Evolutionary conservation across 371 early-diverging fungal species (phyloP).

Genomic region (Mucor plumbeus): DNA sequence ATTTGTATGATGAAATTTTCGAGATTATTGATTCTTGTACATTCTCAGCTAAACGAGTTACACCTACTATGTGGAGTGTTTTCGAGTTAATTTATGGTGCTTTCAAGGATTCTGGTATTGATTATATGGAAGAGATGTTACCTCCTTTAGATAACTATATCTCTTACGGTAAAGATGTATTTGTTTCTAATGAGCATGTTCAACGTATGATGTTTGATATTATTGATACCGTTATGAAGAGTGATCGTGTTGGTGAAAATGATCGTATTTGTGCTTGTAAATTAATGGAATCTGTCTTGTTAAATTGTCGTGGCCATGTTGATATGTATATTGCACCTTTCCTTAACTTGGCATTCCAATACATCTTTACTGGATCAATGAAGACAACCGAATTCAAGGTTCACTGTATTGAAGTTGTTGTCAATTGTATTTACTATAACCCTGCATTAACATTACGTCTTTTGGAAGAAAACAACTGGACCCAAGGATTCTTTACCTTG

Average conservation of each 20-base stretch:
- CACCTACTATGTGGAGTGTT: conserved; percentile 84
- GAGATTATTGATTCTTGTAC: conserved; percentile 88
- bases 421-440: conserved; percentile 88
- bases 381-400: conserved; percentile 62
- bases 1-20: conserved; percentile 86
- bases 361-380: conserved; percentile 66
- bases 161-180: conserved; percentile 77
- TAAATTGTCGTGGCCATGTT: conserved; percentile 78
- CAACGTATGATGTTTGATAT: conserved; percentile 72
- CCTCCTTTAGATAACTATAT: conserved; percentile 91
- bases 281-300: conserved; percentile 78
- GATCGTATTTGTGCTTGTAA: conserved; percentile 82
- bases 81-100: conserved; percentile 77
- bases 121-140: conserved; percentile 85
- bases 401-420: conserved; percentile 67
- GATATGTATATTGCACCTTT: conserved; percentile 68
- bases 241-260: conserved; percentile 67
- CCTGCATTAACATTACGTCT: conserved; percentile 73
- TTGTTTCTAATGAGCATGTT: conserved; percentile 64
- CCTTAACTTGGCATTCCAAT: conserved; percentile 69
- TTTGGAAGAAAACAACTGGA: conserved; percentile 79
- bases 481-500: conserved; percentile 78
- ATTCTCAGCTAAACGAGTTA: conserved; percentile 79
- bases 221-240: conserved; percentile 73
- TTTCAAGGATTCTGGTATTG: conserved; percentile 77